phyloP scores from a whole-genome alignment of 164 flowering plant genomes.

The Pachysandra terminalis region DNA sequence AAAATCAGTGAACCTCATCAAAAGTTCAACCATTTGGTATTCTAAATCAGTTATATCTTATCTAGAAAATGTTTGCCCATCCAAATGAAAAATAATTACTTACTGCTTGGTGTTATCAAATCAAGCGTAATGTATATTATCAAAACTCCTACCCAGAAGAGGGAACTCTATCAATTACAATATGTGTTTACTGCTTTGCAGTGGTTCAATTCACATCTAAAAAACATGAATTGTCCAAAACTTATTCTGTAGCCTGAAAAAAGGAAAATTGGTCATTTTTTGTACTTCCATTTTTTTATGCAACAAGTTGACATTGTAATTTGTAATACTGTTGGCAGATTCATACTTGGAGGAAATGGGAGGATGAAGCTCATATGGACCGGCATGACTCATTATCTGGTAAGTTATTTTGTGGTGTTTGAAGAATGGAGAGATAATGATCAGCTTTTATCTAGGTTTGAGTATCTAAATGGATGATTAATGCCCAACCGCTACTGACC shows the following conservation, averaged over 20 bases:
- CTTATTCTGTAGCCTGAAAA: background rate
- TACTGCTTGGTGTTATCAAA: background rate
- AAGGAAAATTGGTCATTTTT: background rate
- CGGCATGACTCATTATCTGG: constrained; percentile 60
- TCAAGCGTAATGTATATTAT: background rate
- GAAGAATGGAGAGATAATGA: background rate
- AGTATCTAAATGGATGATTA: background rate
- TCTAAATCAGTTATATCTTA: background rate
- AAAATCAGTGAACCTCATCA: background rate
- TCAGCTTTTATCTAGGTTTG: background rate
- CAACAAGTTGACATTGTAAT: background rate
- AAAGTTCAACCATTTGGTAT: background rate
- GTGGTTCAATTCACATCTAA: background rate
- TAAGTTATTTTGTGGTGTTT: constrained; percentile 23
- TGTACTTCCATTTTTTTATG: background rate
- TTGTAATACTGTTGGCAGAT: constrained; percentile 36
- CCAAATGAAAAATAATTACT: background rate
- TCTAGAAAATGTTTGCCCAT: background rate
- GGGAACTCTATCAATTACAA: background rate
- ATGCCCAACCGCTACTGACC: background rate
- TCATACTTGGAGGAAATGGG: constrained; percentile 96
- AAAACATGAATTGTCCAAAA: background rate
- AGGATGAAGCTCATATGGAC: constrained; percentile 83
- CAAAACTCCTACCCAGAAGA: too few species aligned
- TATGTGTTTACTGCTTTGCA: too few species aligned